Evolutionary conservation across 108 stramenopile species (phyloP), one percentile per base, ranked within the genome.

Genomic region (Pseudonitzschia multiseries): DNA sequence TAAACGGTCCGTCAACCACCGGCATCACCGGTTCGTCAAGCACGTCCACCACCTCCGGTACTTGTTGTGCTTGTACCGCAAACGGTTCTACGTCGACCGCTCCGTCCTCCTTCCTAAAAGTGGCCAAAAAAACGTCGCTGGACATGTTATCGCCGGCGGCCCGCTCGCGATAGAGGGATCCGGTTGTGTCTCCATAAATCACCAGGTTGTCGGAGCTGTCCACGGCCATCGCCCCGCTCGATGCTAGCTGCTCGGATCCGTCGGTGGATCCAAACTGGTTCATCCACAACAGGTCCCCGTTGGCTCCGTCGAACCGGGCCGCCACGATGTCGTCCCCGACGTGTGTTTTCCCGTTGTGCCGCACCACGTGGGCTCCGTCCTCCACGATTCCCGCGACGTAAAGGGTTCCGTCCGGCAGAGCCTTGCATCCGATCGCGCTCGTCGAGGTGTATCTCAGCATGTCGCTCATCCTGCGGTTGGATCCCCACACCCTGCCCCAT

Each of bases 131-230:
- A 9, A 76, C 22, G 50, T 76, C 75, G 17, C 17, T 9, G 42
- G 42, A 9, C 12, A 59, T 18, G 3, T 28, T 48, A 46, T 50
- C 32, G 15, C 54, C 53, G 21, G 48, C 46, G 27, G 44, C 44
- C 14, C 31, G 14, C 14, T 33, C 32, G 9, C 77, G 70, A 2
- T 74, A 78, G 28, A 86, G 50, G 10, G 57, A 31, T 66, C 84
- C 84, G 21, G 29, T 44, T 0, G 84, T 86, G 46, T 80, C 78
- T 22, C 84, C 84, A 41, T 72, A 68, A 6, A 86, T 10, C 21
- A 86, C 50, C 44, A 76, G 74, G 71, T 86, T 74, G 0, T 74
- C 80, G 6, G 69, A 0, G 0, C 2, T 26, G 62, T 86, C 84
- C 8, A 62, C 62, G 0, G 43, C 26, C 17, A 81, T 26, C 10